A percentile compares a stretch with the other conserved stretches of the same genome.
phyloP scores from a whole-genome alignment of 2,329 filamentous ascomycete genomes.

The Pseudonectria foliicola region DNA sequence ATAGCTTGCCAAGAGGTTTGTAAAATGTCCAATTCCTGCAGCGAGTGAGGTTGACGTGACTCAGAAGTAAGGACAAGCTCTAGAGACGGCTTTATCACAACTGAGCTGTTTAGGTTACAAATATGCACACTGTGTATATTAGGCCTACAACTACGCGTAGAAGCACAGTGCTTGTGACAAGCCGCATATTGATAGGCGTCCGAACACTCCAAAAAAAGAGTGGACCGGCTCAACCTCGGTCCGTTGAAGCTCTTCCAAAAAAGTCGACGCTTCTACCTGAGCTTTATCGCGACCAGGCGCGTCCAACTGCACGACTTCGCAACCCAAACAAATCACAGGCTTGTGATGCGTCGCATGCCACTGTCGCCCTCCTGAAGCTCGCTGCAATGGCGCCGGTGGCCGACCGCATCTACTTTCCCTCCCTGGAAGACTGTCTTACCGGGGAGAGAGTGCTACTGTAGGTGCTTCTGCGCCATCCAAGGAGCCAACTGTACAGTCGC shows the following conservation, averaged over 20 bases:
- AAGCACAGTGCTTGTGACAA: slow-evolving; percentile 18
- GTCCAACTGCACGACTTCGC: slow-evolving; percentile 25
- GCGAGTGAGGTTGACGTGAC: not conserved
- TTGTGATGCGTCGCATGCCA: slow-evolving; percentile 32
- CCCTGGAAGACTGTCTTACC: slow-evolving; percentile 76
- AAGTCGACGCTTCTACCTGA: slow-evolving; percentile 19
- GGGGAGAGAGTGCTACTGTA: slow-evolving; percentile 77
- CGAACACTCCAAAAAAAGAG: slow-evolving; percentile 5
- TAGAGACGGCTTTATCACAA: too few relatives aligned
- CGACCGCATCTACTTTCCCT: slow-evolving; percentile 70
- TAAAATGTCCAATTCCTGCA: too few relatives aligned
- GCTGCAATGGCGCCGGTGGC: slow-evolving; percentile 63
- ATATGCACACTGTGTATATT: too few relatives aligned
- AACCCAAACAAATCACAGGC: slow-evolving; percentile 15
- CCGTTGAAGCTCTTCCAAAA: slow-evolving; percentile 22
- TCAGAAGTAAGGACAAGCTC: too few relatives aligned
- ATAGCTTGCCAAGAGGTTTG: not conserved
- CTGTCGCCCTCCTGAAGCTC: slow-evolving; percentile 40
- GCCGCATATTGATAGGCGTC: too few relatives aligned
- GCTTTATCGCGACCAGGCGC: slow-evolving; percentile 27
- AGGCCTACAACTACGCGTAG: too few relatives aligned
- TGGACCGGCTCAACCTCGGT: slow-evolving; percentile 21
- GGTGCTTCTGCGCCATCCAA: slow-evolving; percentile 26
- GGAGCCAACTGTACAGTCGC: slow-evolving; percentile 5
- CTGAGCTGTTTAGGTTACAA: too few relatives aligned